phyloP scores from a whole-genome alignment of 495 filamentous ascomycete genomes.

The Paragyromitra xinjiangensis region DNA sequence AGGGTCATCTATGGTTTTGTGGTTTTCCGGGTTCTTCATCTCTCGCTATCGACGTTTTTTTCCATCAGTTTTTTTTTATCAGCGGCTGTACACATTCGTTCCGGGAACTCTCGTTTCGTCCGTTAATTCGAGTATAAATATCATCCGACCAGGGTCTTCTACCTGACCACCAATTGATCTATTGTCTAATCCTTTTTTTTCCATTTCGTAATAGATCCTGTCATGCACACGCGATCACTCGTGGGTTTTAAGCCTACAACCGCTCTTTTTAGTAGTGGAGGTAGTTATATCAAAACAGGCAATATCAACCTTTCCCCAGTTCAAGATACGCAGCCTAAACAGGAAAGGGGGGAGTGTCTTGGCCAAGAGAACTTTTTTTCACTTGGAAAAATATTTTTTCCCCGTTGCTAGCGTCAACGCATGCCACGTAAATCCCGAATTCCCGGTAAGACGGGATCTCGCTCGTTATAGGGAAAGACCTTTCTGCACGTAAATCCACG shows the following conservation, averaged over 20 bases:
- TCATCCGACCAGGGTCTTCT: conserved; percentile 7
- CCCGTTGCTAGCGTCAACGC: background rate
- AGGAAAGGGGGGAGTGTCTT: background rate
- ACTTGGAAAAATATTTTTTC: background rate
- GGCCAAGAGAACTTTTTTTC: background rate
- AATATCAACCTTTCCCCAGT: background rate
- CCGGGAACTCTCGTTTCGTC: conserved; percentile 3
- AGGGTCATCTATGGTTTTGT: conserved; percentile 26
- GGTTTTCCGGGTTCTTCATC: conserved; percentile 28
- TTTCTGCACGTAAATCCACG: conserved; percentile 7
- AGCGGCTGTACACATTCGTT: conserved; percentile 5
- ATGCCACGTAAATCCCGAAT: conserved; percentile 36
- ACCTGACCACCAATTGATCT: conserved; percentile 1
- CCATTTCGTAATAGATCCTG: background rate
- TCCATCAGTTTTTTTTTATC: conserved; percentile 1
- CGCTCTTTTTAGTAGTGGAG: background rate
- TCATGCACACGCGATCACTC: conserved; percentile 30
- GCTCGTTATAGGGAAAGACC: conserved; percentile 12
- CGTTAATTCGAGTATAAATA: conserved; percentile 33
- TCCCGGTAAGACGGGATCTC: conserved; percentile 29
- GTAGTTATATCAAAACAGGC: background rate
- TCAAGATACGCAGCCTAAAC: background rate
- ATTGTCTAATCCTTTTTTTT: background rate
- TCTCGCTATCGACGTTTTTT: conserved; percentile 10
- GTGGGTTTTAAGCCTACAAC: background rate